phyloP scores from a whole-genome alignment of 345 rosid species.

The Litchi chinensis region DNA sequence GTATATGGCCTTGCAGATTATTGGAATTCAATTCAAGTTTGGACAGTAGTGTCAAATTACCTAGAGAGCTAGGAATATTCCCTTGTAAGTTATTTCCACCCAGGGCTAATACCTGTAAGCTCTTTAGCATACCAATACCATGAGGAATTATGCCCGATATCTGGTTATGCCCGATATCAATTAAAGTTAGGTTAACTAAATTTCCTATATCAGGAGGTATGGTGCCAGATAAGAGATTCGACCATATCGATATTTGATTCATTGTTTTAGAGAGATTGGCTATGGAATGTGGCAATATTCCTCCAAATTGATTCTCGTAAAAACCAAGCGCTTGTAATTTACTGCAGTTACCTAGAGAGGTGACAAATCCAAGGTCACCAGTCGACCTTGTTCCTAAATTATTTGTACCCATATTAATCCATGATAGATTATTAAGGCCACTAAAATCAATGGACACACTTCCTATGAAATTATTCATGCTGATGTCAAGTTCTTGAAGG shows the following conservation, averaged over 20 bases:
- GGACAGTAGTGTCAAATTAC: background rate
- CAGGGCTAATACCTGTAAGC: background rate
- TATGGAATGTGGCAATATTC: background rate
- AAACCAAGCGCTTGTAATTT: background rate
- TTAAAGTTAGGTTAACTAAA: conserved; percentile 4
- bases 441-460: conserved; percentile 9
- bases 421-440: background rate
- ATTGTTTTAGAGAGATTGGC: conserved; percentile 18
- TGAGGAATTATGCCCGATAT: conserved; percentile 16
- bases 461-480: background rate
- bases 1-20: conserved; percentile 23
- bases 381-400: background rate
- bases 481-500: accelerated
- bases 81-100: background rate
- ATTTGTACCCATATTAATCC: background rate
- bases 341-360: conserved; percentile 7
- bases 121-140: background rate
- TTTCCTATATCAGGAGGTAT: conserved; percentile 21
- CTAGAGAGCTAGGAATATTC: conserved; percentile 7
- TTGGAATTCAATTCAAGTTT: background rate
- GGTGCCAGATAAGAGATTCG: background rate
- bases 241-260: accelerated
- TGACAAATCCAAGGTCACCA: conserved; percentile 13
- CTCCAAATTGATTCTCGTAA: conserved; percentile 9
- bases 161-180: background rate